Evolutionary conservation across 306 rosid genomes (phyloP), one percentile per base, ranked within the genome.

Genomic region (Cicer cuneatum): DNA sequence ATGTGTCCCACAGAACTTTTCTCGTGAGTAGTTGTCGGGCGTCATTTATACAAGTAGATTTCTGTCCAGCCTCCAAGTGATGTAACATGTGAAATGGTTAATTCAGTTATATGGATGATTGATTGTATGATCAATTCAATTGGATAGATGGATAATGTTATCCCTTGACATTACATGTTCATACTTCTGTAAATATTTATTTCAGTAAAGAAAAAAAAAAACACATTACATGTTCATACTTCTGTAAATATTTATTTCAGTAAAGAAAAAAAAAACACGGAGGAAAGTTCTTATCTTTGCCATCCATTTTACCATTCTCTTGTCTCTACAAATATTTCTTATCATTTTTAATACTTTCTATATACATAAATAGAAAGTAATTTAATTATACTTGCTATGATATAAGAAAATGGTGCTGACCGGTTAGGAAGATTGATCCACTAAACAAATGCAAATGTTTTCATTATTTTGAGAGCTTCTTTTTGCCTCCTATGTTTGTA

Each of bases 181-280:
- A 38, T 38, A 37, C 14, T 53, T 11, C 19, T 79, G 82, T 79
- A 35, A 65, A 48, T 74, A 41, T 59, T 33, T 67, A 48, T 52
- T 49, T 8, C 7, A 12, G 24, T 48, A 38, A 61, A 3, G 49
- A 56, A 7, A 15, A 38, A 16, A 10, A 5, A n/a, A n/a, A n/a
- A n/a, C n/a, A n/a, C 49, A 53, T 41, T 49, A 52, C 21, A 5
- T 63, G 48, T 35, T 63, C 42, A 38, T 38, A 37, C 14, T 53
- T 11, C 19, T 79, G 82, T 79, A 35, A 65, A 48, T 74, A 41
- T 59, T 33, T 67, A 48, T 52, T 49, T 8, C 7, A 12, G 24
- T 48, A 38, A 61, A 3, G 49, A 56, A 7, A 15, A 7, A 37
- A 10, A 47, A 7, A 61, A 8, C 7, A 18, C 19, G 5, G 6